Evolutionary conservation across 345 rosid genomes (phyloP).

Genomic region (Laguncularia racemosa): DNA sequence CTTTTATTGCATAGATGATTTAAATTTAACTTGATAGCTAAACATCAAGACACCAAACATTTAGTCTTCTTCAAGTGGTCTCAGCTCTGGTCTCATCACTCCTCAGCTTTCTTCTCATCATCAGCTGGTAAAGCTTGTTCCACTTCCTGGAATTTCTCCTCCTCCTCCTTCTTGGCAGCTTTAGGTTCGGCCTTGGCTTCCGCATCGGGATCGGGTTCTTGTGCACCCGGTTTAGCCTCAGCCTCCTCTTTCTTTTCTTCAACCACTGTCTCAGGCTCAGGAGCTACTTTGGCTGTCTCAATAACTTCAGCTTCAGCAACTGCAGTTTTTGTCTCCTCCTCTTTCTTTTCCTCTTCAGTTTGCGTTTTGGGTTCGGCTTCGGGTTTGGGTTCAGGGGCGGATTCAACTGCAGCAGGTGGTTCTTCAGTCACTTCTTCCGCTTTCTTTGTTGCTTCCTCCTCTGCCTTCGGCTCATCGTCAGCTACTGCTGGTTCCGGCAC

Average conservation of each 20-base stretch:
- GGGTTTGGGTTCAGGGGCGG: not conserved
- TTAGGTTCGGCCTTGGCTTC: constrained; percentile 20
- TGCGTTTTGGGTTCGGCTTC: constrained; percentile 7
- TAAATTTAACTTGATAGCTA: too few species aligned
- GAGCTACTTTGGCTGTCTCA: constrained; percentile 19
- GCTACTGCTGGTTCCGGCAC: constrained; percentile 2
- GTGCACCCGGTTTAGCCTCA: not conserved
- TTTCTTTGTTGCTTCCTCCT: not conserved
- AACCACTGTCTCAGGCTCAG: constrained; percentile 22
- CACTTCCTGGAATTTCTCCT: constrained; percentile 20
- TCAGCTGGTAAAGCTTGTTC: not conserved
- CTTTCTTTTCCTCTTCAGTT: constrained; percentile 5
- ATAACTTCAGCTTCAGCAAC: constrained; percentile 21
- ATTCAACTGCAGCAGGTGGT: constrained; percentile 1
- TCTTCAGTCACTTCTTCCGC: constrained; percentile 4
- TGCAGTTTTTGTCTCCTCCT: constrained; percentile 12
- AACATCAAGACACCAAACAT: too few species aligned
- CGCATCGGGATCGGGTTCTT: constrained; percentile 8
- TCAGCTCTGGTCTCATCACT: not conserved
- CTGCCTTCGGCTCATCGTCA: constrained; percentile 13
- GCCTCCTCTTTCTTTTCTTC: constrained; percentile 19
- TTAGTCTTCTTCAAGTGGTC: too few species aligned
- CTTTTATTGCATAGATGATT: too few species aligned
- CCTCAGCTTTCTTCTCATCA: not conserved
- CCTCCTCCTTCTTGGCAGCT: constrained; percentile 16